Evolutionary conservation across 352 stramenopile genomes (phyloP).

Genomic region (Globisporangium nodosum): DNA sequence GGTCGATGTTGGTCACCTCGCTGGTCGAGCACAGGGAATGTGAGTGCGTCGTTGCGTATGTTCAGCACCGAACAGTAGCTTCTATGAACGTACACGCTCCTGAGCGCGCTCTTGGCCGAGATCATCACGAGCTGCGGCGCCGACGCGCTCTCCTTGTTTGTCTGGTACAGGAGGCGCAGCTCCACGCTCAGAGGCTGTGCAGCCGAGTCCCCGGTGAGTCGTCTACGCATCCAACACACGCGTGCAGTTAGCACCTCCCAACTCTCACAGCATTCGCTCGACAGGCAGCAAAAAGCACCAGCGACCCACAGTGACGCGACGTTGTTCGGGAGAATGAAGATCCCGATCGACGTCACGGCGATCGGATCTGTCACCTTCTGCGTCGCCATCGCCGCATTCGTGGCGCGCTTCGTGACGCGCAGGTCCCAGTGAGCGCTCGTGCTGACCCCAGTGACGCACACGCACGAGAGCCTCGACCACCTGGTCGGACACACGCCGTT

Average conservation of each 20-base stretch:
- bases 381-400: not conserved
- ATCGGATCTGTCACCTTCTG: slow-evolving; percentile 26
- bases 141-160: slow-evolving; percentile 31
- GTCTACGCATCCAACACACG: slow-evolving; percentile 2
- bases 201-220: slow-evolving; percentile 8
- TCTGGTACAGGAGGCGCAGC: slow-evolving; percentile 20
- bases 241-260: not conserved
- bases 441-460: not conserved
- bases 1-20: slow-evolving; percentile 35
- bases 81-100: slow-evolving; percentile 23
- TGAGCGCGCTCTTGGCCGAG: slow-evolving; percentile 22
- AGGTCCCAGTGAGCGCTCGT: not conserved
- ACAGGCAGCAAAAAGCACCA: not conserved
- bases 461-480: slow-evolving; percentile 6
- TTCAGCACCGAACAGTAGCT: not conserved
- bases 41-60: not conserved
- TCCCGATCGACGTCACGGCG: slow-evolving; percentile 37
- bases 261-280: not conserved
- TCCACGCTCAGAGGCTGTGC: slow-evolving; percentile 16
- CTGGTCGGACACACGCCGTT: slow-evolving; percentile 1
- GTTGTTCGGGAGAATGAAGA: slow-evolving; percentile 31
- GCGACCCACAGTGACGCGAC: slow-evolving; percentile 23
- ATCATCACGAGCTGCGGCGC: slow-evolving; percentile 29
- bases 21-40: slow-evolving; percentile 7
- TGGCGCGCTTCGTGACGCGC: not conserved